These are phyloP conservation scores for Trichoderma gracile DNA, from an alignment of 2,329 filamentous ascomycete species.

Conservation along the genomic window DNA sequence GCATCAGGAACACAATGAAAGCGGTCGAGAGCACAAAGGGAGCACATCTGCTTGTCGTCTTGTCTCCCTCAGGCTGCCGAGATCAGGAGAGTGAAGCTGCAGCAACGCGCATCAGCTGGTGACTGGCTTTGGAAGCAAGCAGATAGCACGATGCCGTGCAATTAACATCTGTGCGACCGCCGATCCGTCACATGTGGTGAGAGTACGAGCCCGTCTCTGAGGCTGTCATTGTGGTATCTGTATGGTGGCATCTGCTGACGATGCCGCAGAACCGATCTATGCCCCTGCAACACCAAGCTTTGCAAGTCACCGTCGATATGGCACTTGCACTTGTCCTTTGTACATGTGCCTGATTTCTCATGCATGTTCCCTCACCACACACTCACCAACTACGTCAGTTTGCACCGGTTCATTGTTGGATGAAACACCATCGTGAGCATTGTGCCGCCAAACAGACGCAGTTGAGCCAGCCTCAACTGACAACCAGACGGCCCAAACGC, in stretches of 20 bases:
- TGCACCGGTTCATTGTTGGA: not conserved
- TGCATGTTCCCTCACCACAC: not conserved
- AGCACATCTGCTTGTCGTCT: not conserved
- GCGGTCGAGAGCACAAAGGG: not conserved
- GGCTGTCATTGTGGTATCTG: not conserved
- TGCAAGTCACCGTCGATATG: not conserved
- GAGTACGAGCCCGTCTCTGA: not conserved
- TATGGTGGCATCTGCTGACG: not conserved
- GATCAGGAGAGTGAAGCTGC: not conserved
- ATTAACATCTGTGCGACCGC: not conserved
- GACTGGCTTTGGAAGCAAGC: not conserved
- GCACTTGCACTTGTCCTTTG: not conserved
- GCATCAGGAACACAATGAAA: not conserved
- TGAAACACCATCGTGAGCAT: not conserved
- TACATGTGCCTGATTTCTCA: too few species aligned
- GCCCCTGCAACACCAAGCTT: not conserved
- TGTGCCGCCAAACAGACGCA: not conserved
- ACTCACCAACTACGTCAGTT: not conserved
- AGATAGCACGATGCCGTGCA: conserved; percentile 2
- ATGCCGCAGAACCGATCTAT: not conserved
- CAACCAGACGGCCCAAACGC: not conserved
- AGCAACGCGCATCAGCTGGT: not conserved
- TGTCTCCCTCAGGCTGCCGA: not conserved
- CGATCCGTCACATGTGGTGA: conserved; percentile 5
- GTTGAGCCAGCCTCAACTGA: not conserved